Evolutionary conservation across 1,139 yeast genomes (phyloP), one percentile per base, ranked within the genome.

Genomic region (Debaryomyces sp.): DNA sequence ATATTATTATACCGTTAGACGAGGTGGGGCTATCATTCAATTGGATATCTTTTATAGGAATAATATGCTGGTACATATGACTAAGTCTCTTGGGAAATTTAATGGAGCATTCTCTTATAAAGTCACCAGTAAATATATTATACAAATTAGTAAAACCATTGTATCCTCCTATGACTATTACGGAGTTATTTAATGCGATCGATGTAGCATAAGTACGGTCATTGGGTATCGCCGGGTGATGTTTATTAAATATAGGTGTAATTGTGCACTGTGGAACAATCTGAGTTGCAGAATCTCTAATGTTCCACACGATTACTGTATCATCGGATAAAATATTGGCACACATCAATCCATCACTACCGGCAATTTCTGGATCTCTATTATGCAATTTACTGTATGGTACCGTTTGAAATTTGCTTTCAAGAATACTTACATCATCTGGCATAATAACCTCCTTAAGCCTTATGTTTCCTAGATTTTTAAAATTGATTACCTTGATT

Each of bases 81-180:
- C 52, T 50, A 43, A 73, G 71, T 46, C 73, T 69, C 49, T 72
- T 73, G 4, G 85, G 80, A 32, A 76, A 71, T 47, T 78, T 71
- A 3, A 73, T 62, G 7, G 80, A 73, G 6, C 78, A 78, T 24
- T 77, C 77, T 47, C 84, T 67, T 13, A 84, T 60, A 41, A 71
- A 73, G 39, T 73, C 76, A 2, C 94, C 94, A 0, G 83, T 82
- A 46, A 82, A 71, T 0, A 82, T 74, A 60, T 89, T 89, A 62
- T 82, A 82, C 22, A 87, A 68, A 44, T 84, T 80, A 5, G 84
- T 77, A 52, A 73, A 75, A 17, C 94, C 94, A 54, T 84, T 78
- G 55, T 77, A 78, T 1, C 89, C 87, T 0, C 88, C 87, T 2
- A 84, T 71, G 1, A 84, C 72, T 6, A 86, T 67, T 3, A 86